These are phyloP conservation scores for Peltaster fructicola DNA, from an alignment of 2,329 filamentous ascomycete genomes.

Conservation along the genomic window DNA sequence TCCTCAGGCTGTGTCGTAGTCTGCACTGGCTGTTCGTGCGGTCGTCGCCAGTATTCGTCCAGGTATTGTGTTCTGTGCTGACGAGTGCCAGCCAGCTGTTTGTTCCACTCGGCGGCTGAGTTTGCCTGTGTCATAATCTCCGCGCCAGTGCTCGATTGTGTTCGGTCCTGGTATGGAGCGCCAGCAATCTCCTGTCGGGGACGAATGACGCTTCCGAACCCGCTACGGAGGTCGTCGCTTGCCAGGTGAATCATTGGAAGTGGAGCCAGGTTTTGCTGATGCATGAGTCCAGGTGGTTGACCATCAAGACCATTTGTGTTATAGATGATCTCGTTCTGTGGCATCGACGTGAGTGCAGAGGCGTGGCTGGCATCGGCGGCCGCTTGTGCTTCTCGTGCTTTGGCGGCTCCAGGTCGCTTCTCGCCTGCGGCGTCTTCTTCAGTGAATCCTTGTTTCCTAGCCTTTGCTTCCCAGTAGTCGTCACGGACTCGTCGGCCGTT, in stretches of 20 bases:
- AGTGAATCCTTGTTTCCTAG: slow-evolving; percentile 91
- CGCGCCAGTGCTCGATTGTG: slow-evolving; percentile 52
- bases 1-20: slow-evolving; percentile 22
- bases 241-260: slow-evolving; percentile 73
- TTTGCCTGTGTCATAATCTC: slow-evolving; percentile 77
- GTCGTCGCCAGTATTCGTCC: slow-evolving; percentile 63
- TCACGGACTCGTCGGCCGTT: slow-evolving; percentile 83
- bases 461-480: slow-evolving; percentile 98
- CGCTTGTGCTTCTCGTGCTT: slow-evolving; percentile 65
- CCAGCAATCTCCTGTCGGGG: slow-evolving; percentile 82
- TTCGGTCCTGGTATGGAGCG: slow-evolving; percentile 73
- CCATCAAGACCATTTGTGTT: slow-evolving; percentile 41
- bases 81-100: slow-evolving; percentile 62
- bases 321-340: slow-evolving; percentile 78
- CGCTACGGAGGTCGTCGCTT: slow-evolving; percentile 59
- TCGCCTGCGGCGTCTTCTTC: slow-evolving; percentile 92
- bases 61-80: slow-evolving; percentile 64
- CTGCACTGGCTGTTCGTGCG: slow-evolving; percentile 56
- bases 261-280: slow-evolving; percentile 51
- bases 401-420: slow-evolving; percentile 82
- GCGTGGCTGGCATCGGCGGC: slow-evolving; percentile 44
- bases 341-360: slow-evolving; percentile 40
- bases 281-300: slow-evolving; percentile 36
- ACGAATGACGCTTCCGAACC: slow-evolving; percentile 66
- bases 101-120: slow-evolving; percentile 82